A percentile compares a stretch with the other conserved stretches of the same genome.
Conservation (phyloP, 805 yeast species). For the Clavispora asparagi region DNA sequence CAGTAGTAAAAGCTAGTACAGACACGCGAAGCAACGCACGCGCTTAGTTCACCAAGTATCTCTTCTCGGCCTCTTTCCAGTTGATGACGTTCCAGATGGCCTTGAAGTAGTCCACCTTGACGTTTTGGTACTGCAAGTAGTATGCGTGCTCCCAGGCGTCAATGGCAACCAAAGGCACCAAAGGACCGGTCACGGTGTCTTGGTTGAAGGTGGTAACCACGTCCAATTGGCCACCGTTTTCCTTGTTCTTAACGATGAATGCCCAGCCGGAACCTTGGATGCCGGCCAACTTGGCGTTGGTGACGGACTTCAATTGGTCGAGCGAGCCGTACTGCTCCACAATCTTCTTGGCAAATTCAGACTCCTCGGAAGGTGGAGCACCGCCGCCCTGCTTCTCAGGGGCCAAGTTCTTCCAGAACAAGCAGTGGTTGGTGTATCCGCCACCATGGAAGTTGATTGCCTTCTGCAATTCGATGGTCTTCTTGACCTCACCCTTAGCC, state of each 20-base stretch:
- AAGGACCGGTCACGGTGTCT: conserved; percentile 42
- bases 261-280: conserved; percentile 55
- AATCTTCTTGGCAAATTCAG: conserved; percentile 35
- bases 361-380: conserved; percentile 17
- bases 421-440: conserved; percentile 46
- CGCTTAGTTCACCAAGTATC: conserved; percentile 23
- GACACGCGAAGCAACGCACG: background rate
- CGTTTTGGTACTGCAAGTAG: conserved; percentile 49
- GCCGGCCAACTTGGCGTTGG: conserved; percentile 41
- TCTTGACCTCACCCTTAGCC: conserved; percentile 40
- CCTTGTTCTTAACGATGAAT: conserved; percentile 42
- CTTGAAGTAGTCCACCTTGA: conserved; percentile 45
- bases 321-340: conserved; percentile 41
- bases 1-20: background rate
- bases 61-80: conserved; percentile 47
- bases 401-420: conserved; percentile 47
- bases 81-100: conserved; percentile 48
- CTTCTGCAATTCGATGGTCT: conserved; percentile 40
- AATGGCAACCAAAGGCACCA: conserved; percentile 43
- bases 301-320: conserved; percentile 36
- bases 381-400: conserved; percentile 41
- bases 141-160: conserved; percentile 55
- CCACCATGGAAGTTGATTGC: conserved; percentile 48
- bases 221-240: conserved; percentile 38
- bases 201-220: conserved; percentile 44